Base-by-base conservation (phyloP, 768 basidiomycete genomes). In the Udeniomyces megalosporus region DNA sequence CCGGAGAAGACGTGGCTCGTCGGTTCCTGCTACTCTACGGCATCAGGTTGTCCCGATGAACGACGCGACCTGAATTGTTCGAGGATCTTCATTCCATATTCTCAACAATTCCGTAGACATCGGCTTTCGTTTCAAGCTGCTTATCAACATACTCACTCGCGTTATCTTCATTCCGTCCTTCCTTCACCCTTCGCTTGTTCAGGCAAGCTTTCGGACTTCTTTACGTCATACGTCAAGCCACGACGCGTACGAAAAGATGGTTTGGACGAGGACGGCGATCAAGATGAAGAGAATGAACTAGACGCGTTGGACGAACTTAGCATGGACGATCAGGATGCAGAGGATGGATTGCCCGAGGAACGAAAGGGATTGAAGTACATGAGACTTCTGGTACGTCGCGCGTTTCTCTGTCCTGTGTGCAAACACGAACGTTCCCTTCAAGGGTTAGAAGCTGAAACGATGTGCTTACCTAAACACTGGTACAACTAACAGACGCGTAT, bases 151-250 rank as follows among this genome's bases (percentile, higher is more conserved):
- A 17, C 28, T 34, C 14, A 20, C 29, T 5, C n/a, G 52, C 11
- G 49, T 48, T 20, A 2, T 52, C 57, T 17, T 28, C 26, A 15
- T 26, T 2, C 29, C 26, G 6, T 26, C 44, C 22, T 12, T 4
- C 12, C 15, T 31, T n/a, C 64, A 6, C 44, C 50, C 28, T 12
- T 55, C 24, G 34, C 45, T 34, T 2, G 45, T 12, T 10, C 69
- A 90, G 87, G 80, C 15, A 80, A 77, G 74, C 87, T 91, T 70
- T 76, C 76, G 48, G 77, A 77, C 64, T 88, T 91, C 71, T 71
- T 91, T 66, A 80, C 82, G 49, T 82, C 78, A 49, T 90, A 81
- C 75, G 80, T 81, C 35, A 60, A 65, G 51, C 58, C 58, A 31
- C 51, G 47, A 10, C 42, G 58, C 14, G 31, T 34, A 2, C 58